Evolutionary conservation across 305 asterid species (phyloP), one percentile per base, ranked within the genome.

Genomic region (Fraxinus dipetala): DNA sequence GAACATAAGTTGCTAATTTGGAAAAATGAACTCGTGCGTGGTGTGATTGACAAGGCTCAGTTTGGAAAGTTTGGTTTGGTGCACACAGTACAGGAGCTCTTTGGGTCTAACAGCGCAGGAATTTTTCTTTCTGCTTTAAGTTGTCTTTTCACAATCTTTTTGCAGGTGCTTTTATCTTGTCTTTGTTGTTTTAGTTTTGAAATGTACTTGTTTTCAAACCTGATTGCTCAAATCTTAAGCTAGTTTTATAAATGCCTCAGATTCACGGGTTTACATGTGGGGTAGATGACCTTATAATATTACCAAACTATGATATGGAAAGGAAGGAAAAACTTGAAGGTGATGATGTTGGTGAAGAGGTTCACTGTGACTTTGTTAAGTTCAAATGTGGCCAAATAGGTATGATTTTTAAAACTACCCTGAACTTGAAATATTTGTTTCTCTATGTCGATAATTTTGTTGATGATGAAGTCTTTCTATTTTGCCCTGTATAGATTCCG

Each of bases 41-140:
- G 99, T 90, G 97, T 96, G 84, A 90, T 96, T 67, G 99, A 96
- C 92, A 96, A 96, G 88, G 98, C 99, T 69, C 99, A 96, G 89
- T 96, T 96, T 89, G 99, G 98, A 75, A 93, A 93, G 84, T 96
- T 87, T 89, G 99, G 99, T 75, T 88, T 94, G 90, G 99, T 94
- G 32, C 99, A 96, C 87, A 92, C 97, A 10, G 93, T 96, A 76
- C 99, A 96, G 88, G 99, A 96, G 91, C 97, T 94, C 67, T 96
- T 93, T 82, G 99, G 99, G 79, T 84, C 98, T 78, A 88, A 88
- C 82, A 89, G 90, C 87, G 99, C 99, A 6, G 99, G 99, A 84
- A 88, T 90, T 81, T 87, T 96, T 85, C 98, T 96, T 81, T 94
- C 99, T 83, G 94, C 97, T 45, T 87, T 96, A 72, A 96, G 98